phyloP scores from a whole-genome alignment of 164 flowering plant species.

The Litsea cubeba region DNA sequence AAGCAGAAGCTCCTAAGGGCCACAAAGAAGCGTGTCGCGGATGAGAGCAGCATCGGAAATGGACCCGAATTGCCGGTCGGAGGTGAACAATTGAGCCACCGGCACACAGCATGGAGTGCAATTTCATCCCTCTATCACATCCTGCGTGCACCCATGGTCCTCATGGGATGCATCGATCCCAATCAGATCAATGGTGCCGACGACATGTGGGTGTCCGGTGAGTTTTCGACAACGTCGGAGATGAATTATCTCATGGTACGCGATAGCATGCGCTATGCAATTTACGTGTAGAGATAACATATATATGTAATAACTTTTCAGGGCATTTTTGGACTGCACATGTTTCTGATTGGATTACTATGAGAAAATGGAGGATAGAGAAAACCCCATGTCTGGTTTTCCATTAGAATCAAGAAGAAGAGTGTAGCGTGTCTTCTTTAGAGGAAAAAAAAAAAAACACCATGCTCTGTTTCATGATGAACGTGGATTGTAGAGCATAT shows the following conservation, averaged over 20 bases:
- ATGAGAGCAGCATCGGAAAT: conserved; percentile 34
- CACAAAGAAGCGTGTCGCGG: conserved; percentile 49
- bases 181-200: conserved; percentile 37
- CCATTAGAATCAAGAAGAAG: too few species aligned
- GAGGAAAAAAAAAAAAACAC: too few species aligned
- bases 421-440: too few species aligned
- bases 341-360: background rate
- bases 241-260: conserved; percentile 66
- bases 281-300: conserved; percentile 38
- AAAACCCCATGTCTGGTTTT: too few species aligned
- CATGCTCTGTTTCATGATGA: too few species aligned
- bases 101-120: conserved; percentile 8
- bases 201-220: conserved; percentile 47
- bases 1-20: conserved; percentile 31
- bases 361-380: background rate
- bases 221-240: conserved; percentile 38
- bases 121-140: conserved; percentile 12
- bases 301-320: background rate
- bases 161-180: conserved; percentile 43
- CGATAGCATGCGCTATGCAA: conserved; percentile 68
- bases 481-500: too few species aligned
- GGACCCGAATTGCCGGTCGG: conserved; percentile 4
- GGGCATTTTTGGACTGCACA: background rate
- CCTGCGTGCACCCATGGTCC: conserved; percentile 17
- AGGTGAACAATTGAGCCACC: background rate